A percentile compares a stretch with the other conserved stretches of the same genome.
phyloP scores from a whole-genome alignment of 2,329 filamentous ascomycete species.

The Alternaria arbusti region DNA sequence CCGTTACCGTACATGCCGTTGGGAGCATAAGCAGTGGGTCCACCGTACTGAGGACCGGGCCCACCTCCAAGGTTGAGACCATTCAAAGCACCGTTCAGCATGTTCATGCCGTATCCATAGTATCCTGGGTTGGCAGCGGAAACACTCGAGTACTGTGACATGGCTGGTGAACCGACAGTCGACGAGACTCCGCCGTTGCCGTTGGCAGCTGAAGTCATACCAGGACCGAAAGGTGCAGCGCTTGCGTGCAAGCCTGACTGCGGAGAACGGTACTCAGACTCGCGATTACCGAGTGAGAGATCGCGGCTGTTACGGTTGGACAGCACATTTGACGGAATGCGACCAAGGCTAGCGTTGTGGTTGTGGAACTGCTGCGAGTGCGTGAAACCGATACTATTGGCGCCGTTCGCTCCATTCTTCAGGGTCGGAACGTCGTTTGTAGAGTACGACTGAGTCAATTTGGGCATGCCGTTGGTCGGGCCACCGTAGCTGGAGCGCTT shows the following conservation, averaged over 20 bases:
- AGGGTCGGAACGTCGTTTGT: slow-evolving; percentile 86
- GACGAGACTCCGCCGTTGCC: slow-evolving; percentile 25
- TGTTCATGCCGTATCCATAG: slow-evolving; percentile 64
- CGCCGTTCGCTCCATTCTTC: slow-evolving; percentile 65
- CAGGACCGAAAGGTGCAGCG: slow-evolving; percentile 78
- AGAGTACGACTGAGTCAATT: slow-evolving; percentile 87
- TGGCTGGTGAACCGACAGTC: slow-evolving; percentile 37
- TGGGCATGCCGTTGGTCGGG: slow-evolving; percentile 69
- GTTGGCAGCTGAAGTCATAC: slow-evolving; percentile 50
- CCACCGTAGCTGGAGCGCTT: slow-evolving; percentile 58
- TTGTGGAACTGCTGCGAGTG: slow-evolving; percentile 68
- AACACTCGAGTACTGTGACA: slow-evolving; percentile 42
- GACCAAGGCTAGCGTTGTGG: slow-evolving; percentile 82
- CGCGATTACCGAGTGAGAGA: slow-evolving; percentile 59
- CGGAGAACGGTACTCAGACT: slow-evolving; percentile 64
- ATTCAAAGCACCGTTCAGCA: slow-evolving; percentile 72
- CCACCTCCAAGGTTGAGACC: slow-evolving; percentile 56
- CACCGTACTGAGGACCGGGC: slow-evolving; percentile 49
- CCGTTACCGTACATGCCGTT: slow-evolving; percentile 33
- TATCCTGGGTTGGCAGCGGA: slow-evolving; percentile 41
- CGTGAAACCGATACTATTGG: slow-evolving; percentile 38
- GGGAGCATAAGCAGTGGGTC: slow-evolving; percentile 30
- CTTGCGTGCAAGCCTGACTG: slow-evolving; percentile 80
- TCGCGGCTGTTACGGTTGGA: slow-evolving; percentile 76
- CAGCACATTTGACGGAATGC: slow-evolving; percentile 72